phyloP scores from a whole-genome alignment of 352 stramenopile genomes.

The Globisporangium abappressorium region DNA sequence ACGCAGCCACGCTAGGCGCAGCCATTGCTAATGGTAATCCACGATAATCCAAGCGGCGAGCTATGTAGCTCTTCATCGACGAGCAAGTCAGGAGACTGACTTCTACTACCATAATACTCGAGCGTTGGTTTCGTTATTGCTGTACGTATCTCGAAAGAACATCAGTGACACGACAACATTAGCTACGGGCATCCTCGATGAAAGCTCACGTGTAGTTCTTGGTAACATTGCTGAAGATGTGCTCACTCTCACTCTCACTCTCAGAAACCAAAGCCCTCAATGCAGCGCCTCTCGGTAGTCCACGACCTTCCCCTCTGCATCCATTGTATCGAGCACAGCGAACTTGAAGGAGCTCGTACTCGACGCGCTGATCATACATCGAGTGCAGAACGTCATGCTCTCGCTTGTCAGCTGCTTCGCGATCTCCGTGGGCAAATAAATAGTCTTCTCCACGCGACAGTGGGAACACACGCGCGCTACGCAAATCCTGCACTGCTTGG shows the following conservation, averaged over 20 bases:
- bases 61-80: no score
- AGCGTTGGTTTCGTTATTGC: background rate
- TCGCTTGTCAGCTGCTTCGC: conserved; percentile 22
- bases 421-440: conserved; percentile 19
- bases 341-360: conserved; percentile 13
- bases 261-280: background rate
- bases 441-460: conserved; percentile 22
- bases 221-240: no score
- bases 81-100: no score
- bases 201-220: background rate
- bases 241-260: background rate
- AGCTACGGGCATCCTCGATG: background rate
- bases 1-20: no score
- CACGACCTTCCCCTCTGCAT: background rate
- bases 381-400: conserved; percentile 26
- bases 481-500: conserved; percentile 7
- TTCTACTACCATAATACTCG: background rate
- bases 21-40: no score
- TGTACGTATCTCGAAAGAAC: no score
- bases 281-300: background rate
- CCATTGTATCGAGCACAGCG: background rate
- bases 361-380: conserved; percentile 25
- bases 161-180: no score
- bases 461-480: conserved; percentile 21
- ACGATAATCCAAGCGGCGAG: no score